Evolutionary conservation across 2,329 filamentous ascomycete genomes (phyloP), one percentile per base, ranked within the genome.

Genomic region (Alternaria triticimaculans): DNA sequence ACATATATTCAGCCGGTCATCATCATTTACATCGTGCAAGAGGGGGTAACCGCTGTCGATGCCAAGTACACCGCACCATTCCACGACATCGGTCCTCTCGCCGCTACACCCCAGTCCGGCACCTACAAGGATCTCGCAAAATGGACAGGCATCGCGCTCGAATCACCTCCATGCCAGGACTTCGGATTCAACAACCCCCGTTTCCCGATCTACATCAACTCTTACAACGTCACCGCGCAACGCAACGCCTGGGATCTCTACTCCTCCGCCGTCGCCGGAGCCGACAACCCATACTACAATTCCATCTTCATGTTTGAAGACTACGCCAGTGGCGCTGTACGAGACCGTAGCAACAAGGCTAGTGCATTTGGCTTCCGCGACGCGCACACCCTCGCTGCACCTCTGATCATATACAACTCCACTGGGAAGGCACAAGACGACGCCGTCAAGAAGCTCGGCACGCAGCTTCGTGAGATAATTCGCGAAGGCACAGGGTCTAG

Each of bases 261-360:
- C 64, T 74, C 78, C 0, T 63, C 77, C 0, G 73, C 73, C 1
- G 71, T 80, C n/a, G 70, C 72, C 1, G 67, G 78, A 71, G 65
- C 68, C 25, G 21, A 65, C 62, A 37, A 56, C 68, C 66, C 72
- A 0, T 74, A 71, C 58, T 64, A 53, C 6, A 73, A 78, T 66
- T 82, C 82, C 1, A 76, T 87, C 48, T 85, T 87, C 76, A 84
- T 88, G 82, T 85, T 88, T 58, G 87, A 89, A 69, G 84, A 84
- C 4, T 88, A 88, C 74, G 81, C 85, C 1, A 75, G 72, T 8
- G 73, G 82, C 21, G 86, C 82, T 2, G 81, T 88, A 60, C 57
- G 57, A 20, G 26, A 55, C 15, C 57, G 49, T 1, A 30, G 33
- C 6, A 60, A 28, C 10, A 25, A 33, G 11, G 49, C 41, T 18